Evolutionary conservation across 2,329 filamentous ascomycete genomes (phyloP).

Genomic region (Cercospora sp.): DNA sequence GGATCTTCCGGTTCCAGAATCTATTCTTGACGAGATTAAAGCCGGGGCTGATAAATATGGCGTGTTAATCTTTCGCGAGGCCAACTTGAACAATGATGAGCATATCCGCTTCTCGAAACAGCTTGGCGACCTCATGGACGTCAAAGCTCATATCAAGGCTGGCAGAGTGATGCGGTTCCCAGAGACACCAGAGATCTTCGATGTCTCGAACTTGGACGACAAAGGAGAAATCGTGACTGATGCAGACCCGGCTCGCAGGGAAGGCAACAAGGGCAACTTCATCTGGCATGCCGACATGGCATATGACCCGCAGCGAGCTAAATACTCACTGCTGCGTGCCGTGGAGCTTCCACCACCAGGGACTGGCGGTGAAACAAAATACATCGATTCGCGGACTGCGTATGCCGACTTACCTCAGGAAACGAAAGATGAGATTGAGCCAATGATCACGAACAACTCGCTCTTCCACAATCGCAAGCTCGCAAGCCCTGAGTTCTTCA

Average conservation of each 20-base stretch:
- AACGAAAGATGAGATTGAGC: conserved; percentile 34
- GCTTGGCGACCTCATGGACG: conserved; percentile 59
- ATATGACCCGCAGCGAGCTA: conserved; percentile 57
- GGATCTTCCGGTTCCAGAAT: conserved; percentile 25
- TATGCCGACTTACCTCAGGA: conserved; percentile 48
- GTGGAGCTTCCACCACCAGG: conserved; percentile 50
- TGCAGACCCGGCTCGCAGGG: conserved; percentile 41
- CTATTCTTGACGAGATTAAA: conserved; percentile 2
- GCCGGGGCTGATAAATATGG: conserved; percentile 48
- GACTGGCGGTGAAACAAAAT: conserved; percentile 55
- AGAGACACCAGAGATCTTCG: conserved; percentile 55
- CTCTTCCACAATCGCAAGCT: conserved; percentile 56
- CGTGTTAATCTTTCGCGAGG: conserved; percentile 54
- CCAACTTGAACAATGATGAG: conserved; percentile 51
- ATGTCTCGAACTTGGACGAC: conserved; percentile 57
- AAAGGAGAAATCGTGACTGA: conserved; percentile 47
- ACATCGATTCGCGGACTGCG: conserved; percentile 55
- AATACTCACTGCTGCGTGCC: conserved; percentile 55
- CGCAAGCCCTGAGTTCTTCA: conserved; percentile 53
- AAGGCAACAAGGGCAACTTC: conserved; percentile 38
- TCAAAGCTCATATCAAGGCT: conserved; percentile 50
- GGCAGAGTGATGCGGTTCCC: conserved; percentile 51
- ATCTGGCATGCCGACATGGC: conserved; percentile 58
- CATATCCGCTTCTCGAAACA: conserved; percentile 54
- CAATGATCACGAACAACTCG: conserved; percentile 44